Conservation (phyloP, 164 flowering plant species). For the Annona cherimola region DNA sequence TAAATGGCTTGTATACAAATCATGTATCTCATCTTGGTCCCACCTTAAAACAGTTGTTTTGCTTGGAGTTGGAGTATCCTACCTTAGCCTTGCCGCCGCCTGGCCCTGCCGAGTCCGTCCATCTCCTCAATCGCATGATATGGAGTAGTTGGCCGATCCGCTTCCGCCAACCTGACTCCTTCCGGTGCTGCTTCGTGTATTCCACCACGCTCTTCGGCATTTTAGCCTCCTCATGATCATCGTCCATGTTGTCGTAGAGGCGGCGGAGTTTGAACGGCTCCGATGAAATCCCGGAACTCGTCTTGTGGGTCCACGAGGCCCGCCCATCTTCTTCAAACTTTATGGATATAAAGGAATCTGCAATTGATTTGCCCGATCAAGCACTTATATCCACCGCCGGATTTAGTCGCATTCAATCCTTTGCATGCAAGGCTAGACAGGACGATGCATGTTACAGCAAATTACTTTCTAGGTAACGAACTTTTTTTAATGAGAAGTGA, state of each 20-base stretch:
- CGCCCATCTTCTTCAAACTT: slow-evolving; percentile 73
- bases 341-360: slow-evolving; percentile 88
- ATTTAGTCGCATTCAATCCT: no score
- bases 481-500: no score
- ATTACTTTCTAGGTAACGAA: no score
- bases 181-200: slow-evolving; percentile 38
- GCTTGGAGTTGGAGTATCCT: slow-evolving; percentile 23
- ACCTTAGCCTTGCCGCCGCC: slow-evolving; percentile 47
- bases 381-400: no score
- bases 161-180: slow-evolving; percentile 67
- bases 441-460: no score
- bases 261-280: slow-evolving; percentile 24
- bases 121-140: slow-evolving; percentile 59
- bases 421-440: no score
- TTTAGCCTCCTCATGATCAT: slow-evolving; percentile 15
- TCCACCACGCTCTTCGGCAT: slow-evolving; percentile 47
- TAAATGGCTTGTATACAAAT: no score
- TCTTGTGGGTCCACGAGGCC: slow-evolving; percentile 76
- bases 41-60: no score
- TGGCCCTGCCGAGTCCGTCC: slow-evolving; percentile 48
- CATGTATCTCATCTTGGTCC: no score
- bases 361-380: neutral
- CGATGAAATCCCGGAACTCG: slow-evolving; percentile 31
- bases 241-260: slow-evolving; percentile 20
- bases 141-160: slow-evolving; percentile 76